Evolutionary conservation across 2,329 filamentous ascomycete species (phyloP), one percentile per base, ranked within the genome.

Genomic region (Fusarium sulawesiense): DNA sequence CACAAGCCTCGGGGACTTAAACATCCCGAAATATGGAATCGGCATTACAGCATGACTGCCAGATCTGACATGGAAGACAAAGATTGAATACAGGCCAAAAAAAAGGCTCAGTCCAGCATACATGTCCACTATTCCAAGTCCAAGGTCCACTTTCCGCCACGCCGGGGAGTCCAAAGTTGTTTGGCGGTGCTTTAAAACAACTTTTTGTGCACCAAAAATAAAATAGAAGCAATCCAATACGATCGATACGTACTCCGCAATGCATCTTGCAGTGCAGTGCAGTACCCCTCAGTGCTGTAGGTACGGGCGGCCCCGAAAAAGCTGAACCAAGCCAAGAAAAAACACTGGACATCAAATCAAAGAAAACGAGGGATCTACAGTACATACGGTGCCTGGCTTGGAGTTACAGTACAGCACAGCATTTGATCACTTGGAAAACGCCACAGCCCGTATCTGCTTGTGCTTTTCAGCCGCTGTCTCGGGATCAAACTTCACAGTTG

Each of bases 281-380:
- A 30, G 29, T 30, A 30, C 25, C 7, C 13, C 13, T 32, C 30
- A 32, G 46, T 60, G 48, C 50, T 46, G 44, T 40, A 54, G 34
- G 20, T 41, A 57, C 68, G 68, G 68, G 48, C 64, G 50, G 67
- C 55, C 68, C 68, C 68, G 68, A 71, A 68, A 71, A 64, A 60
- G 50, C 37, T 57, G 64, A 61, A 57, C 37, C 48, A 57, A 68
- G 60, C 60, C 64, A 64, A 56, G 64, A 62, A 56, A 67, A 68
- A 68, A 57, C 48, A 71, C 41, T 60, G 53, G 48, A 65, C 51
- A 63, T 57, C 68, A 71, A 65, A 71, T 65, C 44, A 61, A 50
- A 71, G 49, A 71, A 68, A 68, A 66, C 48, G 59, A 68, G 32
- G 29, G 55, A 65, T 65, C 64, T 65, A 51, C 60, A 51, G 49